Evolutionary conservation across 148 eudicot species (phyloP).

Genomic region (Euryodendron excelsum): DNA sequence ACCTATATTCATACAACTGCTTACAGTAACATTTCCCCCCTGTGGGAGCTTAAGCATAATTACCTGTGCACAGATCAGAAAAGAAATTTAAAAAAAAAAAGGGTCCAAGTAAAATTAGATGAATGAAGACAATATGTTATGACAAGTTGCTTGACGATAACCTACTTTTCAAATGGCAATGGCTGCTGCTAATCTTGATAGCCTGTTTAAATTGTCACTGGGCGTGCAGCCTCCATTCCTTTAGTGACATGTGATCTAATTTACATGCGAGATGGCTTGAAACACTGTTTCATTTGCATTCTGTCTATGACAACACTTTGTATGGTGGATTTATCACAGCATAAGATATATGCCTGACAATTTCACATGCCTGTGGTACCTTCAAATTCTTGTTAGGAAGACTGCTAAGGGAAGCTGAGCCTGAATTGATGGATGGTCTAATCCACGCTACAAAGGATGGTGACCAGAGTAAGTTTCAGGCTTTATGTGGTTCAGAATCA

Average conservation of each 20-base stretch:
- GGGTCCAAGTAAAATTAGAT: background rate
- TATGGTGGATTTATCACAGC: background rate
- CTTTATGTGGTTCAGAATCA: constrained; percentile 39
- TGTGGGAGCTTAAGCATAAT: background rate
- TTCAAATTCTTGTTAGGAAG: constrained; percentile 49
- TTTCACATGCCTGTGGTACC: background rate
- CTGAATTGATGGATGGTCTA: constrained; percentile 69
- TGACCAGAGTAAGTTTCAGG: constrained; percentile 53
- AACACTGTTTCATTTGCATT: background rate
- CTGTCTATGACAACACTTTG: background rate
- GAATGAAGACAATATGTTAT: background rate
- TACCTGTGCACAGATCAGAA: background rate
- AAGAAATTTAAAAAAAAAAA: too few species aligned
- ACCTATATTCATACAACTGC: too few species aligned
- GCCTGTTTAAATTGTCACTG: background rate
- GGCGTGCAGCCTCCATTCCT: background rate
- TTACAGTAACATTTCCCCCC: background rate
- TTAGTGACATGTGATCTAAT: background rate
- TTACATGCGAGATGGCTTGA: background rate
- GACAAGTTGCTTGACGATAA: background rate
- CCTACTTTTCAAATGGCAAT: background rate
- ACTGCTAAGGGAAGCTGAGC: constrained; percentile 70
- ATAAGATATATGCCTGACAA: background rate
- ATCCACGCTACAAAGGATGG: constrained; percentile 90
- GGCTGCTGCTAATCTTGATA: background rate